Evolutionary conservation across 768 basidiomycete species (phyloP), one percentile per base, ranked within the genome.

Genomic region (Clitopilus hobsonii): DNA sequence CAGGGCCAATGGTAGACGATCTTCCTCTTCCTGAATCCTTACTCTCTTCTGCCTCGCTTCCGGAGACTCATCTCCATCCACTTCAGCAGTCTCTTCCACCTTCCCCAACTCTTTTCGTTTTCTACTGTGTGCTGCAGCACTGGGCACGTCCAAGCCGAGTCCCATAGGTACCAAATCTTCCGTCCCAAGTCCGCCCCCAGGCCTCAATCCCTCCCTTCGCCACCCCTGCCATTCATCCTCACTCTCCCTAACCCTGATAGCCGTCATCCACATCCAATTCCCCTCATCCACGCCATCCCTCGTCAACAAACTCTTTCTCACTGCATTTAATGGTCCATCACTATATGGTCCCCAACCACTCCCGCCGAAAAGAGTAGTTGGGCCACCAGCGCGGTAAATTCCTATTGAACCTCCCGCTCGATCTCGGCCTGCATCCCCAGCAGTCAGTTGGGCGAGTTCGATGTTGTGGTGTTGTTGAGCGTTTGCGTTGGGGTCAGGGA

Each of bases 191-290:
- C 82, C 81, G 8, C 84, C 80, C 18, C 77, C 79, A 51, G 74
- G 73, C 54, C 72, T 80, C 60, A 85, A 64, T 16, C 76, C 73
- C 51, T 84, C 81, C 60, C 68, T 74, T 58, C 90, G 72, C 64
- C 81, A 79, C 63, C 75, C 79, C 23, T 73, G 60, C 84, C 84
- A 91, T 59, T 84, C 84, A 25, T 79, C 72, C 49, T 85, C 86
- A 38, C 85, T 75, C 45, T 89, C 84, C 4, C 71, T 61, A 1
- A 85, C 84, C 28, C 87, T 78, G 61, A 73, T 76, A 0, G 94
- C 88, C 57, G 86, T 85, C 70, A 87, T 80, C 63, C 70, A 77
- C 90, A 98, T 95, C 94, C 94, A 98, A 64, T 96, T 96, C 61
- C 94, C 89, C 64, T 85, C 87, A 29, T 81, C 85, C 8, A 96